Percentiles rank a stretch among this genome's conserved stretches.
phyloP scores from a whole-genome alignment of 768 basidiomycete genomes.

The Lentinula sp. region DNA sequence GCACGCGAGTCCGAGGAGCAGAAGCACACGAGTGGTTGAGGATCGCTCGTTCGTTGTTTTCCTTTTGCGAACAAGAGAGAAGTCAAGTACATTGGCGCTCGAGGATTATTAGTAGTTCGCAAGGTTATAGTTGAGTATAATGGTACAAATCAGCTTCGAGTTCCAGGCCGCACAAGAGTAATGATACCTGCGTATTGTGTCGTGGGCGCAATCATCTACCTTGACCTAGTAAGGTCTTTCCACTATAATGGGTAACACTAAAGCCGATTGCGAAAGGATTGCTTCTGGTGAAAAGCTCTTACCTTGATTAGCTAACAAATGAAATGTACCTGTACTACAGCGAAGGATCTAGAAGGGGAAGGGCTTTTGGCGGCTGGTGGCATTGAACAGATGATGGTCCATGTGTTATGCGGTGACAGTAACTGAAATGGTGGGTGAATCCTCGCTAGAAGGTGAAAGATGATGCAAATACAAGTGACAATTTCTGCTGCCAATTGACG shows the following conservation, averaged over 20 bases:
- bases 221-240: neutral
- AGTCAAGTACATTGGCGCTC: neutral
- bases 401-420: neutral
- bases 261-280: neutral
- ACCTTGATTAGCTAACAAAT: conserved; percentile 2
- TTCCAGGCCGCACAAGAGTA: neutral
- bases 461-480: neutral
- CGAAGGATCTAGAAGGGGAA: neutral
- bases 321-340: conserved; percentile 1
- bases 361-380: neutral
- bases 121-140: neutral
- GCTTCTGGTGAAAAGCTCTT: neutral
- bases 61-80: neutral
- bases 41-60: neutral
- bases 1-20: neutral
- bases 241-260: neutral
- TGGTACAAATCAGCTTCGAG: neutral
- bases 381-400: neutral
- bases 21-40: neutral
- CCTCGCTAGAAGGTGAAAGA: neutral
- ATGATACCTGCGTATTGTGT: neutral
- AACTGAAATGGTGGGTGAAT: conserved; percentile 1
- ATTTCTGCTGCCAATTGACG: neutral
- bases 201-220: neutral
- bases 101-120: too few species aligned